A percentile compares a stretch with the other conserved stretches of the same genome.
phyloP scores from a whole-genome alignment of 371 early-diverging fungal genomes.

The Zychaea mexicana region DNA sequence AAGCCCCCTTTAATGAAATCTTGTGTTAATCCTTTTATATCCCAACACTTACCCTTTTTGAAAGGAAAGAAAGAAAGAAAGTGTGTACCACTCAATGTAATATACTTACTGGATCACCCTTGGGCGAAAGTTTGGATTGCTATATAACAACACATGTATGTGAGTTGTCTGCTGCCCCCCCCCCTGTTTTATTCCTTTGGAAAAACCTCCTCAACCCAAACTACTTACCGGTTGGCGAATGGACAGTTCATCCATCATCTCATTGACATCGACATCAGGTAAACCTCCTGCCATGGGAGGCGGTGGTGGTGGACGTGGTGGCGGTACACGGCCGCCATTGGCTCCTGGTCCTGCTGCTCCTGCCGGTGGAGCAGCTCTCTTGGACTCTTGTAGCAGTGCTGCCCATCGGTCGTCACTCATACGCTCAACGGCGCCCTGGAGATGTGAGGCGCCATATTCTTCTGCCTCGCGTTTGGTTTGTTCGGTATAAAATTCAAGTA shows the following conservation, averaged over 20 bases:
- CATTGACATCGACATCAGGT: conserved; percentile 24
- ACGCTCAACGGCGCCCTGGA: conserved; percentile 43
- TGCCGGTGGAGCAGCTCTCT: conserved; percentile 3
- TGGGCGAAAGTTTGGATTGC: neutral
- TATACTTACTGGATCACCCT: neutral
- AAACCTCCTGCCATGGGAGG: conserved; percentile 15
- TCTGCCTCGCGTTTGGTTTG: conserved; percentile 54
- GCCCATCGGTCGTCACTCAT: conserved; percentile 52
- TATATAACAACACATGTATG: neutral
- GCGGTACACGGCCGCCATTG: conserved; percentile 7
- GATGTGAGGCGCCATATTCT: conserved; percentile 35
- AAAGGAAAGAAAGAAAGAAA: neutral
- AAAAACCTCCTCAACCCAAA: neutral
- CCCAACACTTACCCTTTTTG: neutral
- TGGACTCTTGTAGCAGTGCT: conserved; percentile 32
- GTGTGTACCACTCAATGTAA: neutral
- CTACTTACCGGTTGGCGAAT: conserved; percentile 4
- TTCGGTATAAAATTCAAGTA: conserved; percentile 93
- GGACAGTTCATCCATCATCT: conserved; percentile 28
- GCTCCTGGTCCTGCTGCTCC: neutral
- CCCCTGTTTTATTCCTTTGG: neutral
- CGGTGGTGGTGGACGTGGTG: conserved; percentile 30
- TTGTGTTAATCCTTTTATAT: conserved; percentile 14
- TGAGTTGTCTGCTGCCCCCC: neutral
- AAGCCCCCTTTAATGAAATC: neutral